Evolutionary conservation across 2,329 filamentous ascomycete species (phyloP).

Genomic region (Colletotrichum tofieldiae): DNA sequence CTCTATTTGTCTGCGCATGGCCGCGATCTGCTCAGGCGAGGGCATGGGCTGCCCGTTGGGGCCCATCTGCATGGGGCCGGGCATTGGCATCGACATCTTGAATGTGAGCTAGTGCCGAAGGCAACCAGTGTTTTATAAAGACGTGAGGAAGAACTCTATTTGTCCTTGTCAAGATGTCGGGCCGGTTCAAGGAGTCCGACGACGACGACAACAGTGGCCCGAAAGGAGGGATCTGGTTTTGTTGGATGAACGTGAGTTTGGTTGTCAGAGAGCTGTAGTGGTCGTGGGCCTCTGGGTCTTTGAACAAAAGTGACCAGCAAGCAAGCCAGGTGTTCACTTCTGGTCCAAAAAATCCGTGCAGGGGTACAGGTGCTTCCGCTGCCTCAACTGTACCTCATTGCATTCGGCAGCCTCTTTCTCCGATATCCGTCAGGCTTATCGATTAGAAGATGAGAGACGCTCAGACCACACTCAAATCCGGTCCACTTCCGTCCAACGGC

Average conservation of each 20-base stretch:
- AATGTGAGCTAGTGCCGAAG: conserved; percentile 17
- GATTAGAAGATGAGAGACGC: conserved; percentile 19
- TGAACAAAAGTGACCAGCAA: conserved; percentile 39
- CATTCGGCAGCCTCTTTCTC: conserved; percentile 40
- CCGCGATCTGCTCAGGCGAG: conserved; percentile 86
- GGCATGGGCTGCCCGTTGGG: conserved; percentile 48
- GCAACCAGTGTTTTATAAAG: conserved; percentile 27
- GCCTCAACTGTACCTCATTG: neutral
- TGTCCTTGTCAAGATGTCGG: conserved; percentile 21
- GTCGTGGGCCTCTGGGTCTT: conserved; percentile 34
- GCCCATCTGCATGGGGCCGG: conserved; percentile 53
- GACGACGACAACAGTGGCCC: conserved; percentile 12
- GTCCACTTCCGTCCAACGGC: neutral
- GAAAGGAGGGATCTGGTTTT: conserved; percentile 1
- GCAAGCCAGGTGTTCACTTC: conserved; percentile 46
- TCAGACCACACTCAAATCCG: conserved; percentile 24
- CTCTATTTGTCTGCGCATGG: conserved; percentile 87
- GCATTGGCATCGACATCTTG: conserved; percentile 48
- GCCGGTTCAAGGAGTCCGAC: conserved; percentile 15
- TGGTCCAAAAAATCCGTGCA: conserved; percentile 36
- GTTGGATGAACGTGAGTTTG: conserved; percentile 20
- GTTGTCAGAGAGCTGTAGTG: conserved; percentile 10
- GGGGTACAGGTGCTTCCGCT: conserved; percentile 26
- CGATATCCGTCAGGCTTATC: conserved; percentile 32
- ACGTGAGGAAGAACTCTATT: neutral